Conservation (phyloP, 768 basidiomycete species). For the Kwoniella heveanensis region DNA sequence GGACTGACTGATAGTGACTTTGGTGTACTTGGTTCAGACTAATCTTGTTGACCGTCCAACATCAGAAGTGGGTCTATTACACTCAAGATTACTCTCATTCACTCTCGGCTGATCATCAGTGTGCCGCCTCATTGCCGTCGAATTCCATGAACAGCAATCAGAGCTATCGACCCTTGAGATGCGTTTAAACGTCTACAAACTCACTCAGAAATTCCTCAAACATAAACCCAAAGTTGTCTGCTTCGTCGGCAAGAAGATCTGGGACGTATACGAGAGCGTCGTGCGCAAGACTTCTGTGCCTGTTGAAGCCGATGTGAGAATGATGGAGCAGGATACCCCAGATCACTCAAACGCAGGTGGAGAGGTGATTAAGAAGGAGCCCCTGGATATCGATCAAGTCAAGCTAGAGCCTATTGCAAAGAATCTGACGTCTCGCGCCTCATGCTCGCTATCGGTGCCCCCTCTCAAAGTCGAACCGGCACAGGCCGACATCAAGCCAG, state of each 20-base stretch:
- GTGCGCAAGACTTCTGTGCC: constrained; percentile 51
- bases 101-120: background rate
- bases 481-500: constrained; percentile 5
- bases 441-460: no score
- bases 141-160: constrained; percentile 42
- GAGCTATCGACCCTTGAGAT: constrained; percentile 55
- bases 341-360: no score
- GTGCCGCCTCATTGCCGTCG: no score
- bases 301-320: no score
- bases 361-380: no score
- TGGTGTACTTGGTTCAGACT: no score
- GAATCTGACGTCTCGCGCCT: no score
- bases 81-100: no score
- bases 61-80: constrained; percentile 65
- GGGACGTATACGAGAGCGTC: constrained; percentile 57
- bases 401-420: constrained; percentile 13
- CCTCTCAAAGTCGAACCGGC: background rate
- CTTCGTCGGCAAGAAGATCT: constrained; percentile 76
- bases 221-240: constrained; percentile 70
- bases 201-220: constrained; percentile 65
- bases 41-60: constrained; percentile 75
- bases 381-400: constrained; percentile 3
- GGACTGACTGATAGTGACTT: no score
- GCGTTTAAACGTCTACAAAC: constrained; percentile 61
- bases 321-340: background rate